Evolutionary conservation across 2,329 filamentous ascomycete genomes (phyloP).

Genomic region (Tolypocladium ophioglossoides): DNA sequence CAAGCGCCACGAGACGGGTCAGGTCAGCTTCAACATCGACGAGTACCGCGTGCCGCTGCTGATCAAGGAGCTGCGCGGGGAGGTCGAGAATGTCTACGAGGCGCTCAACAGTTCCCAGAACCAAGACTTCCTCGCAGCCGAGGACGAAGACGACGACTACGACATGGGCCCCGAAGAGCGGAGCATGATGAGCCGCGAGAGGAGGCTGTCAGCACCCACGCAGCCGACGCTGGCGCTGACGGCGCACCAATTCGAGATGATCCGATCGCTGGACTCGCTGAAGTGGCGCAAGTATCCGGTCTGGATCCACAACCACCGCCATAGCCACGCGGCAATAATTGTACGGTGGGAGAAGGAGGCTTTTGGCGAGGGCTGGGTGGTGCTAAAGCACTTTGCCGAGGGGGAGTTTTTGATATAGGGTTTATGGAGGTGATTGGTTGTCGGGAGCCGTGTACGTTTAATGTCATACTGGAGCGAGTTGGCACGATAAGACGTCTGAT

Average conservation of each 20-base stretch:
- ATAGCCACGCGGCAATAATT: slow-evolving; percentile 86
- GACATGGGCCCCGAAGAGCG: slow-evolving; percentile 27
- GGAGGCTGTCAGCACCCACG: slow-evolving; percentile 30
- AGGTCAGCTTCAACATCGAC: slow-evolving; percentile 54
- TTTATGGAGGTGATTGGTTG: not conserved
- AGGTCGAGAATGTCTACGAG: slow-evolving; percentile 70
- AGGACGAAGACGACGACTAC: slow-evolving; percentile 32
- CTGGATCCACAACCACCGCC: slow-evolving; percentile 65
- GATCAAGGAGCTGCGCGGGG: slow-evolving; percentile 63
- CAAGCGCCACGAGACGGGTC: slow-evolving; percentile 60
- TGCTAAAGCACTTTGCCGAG: slow-evolving; percentile 72
- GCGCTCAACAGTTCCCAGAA: slow-evolving; percentile 57
- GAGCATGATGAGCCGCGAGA: slow-evolving; percentile 28
- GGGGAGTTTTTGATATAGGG: slow-evolving; percentile 49
- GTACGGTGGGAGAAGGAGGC: slow-evolving; percentile 56
- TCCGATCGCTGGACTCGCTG: slow-evolving; percentile 60
- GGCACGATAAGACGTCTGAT: not conserved
- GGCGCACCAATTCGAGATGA: slow-evolving; percentile 74
- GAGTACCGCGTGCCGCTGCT: slow-evolving; percentile 68
- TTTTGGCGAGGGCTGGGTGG: slow-evolving; percentile 67
- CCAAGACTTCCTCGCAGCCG: slow-evolving; percentile 58
- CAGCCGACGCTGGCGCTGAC: slow-evolving; percentile 69
- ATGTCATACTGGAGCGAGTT: not conserved
- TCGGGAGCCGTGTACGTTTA: not conserved
- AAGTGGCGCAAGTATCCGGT: slow-evolving; percentile 57